Conservation (phyloP, 1,284 basidiomycete genomes). For the Leucoagaricus sp. region DNA sequence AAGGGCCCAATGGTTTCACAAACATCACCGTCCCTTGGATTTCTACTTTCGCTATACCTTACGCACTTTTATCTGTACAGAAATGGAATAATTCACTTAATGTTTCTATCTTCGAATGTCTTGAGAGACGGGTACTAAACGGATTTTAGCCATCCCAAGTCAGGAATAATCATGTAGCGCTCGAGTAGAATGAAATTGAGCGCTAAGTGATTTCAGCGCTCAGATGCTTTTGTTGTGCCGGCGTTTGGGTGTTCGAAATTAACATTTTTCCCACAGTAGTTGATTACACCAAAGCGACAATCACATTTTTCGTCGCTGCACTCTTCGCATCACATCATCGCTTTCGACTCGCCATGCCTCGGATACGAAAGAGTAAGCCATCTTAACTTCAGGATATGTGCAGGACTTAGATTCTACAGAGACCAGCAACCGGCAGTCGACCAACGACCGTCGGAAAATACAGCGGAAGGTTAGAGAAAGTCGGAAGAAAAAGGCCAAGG, state of each 20-base stretch:
- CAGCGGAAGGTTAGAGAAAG: conserved; percentile 81
- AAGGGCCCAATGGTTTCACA: not conserved
- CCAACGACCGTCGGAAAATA: conserved; percentile 76
- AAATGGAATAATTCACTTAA: too few relatives aligned
- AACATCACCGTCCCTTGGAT: too few relatives aligned
- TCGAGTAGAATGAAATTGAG: not conserved
- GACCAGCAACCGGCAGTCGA: conserved; percentile 80
- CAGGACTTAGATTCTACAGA: conserved; percentile 46
- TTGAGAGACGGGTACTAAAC: too few relatives aligned
- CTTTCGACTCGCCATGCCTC: conserved; percentile 53
- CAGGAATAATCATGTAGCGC: not conserved
- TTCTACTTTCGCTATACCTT: too few relatives aligned
- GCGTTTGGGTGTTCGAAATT: not conserved
- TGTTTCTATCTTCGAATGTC: too few relatives aligned
- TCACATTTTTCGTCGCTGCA: not conserved
- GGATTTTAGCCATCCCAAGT: too few relatives aligned
- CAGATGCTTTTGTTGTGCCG: too few relatives aligned
- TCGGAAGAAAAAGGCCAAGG: conserved; percentile 77
- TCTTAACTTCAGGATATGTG: not conserved
- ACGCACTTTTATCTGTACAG: too few relatives aligned
- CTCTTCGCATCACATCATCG: not conserved
- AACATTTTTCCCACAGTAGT: not conserved
- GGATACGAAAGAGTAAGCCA: conserved; percentile 36
- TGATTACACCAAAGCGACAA: conserved; percentile 4
- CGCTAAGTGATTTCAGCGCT: too few relatives aligned